phyloP scores from a whole-genome alignment of 2,329 filamentous ascomycete genomes.

The Hymenotorrendiella dingleyae region DNA sequence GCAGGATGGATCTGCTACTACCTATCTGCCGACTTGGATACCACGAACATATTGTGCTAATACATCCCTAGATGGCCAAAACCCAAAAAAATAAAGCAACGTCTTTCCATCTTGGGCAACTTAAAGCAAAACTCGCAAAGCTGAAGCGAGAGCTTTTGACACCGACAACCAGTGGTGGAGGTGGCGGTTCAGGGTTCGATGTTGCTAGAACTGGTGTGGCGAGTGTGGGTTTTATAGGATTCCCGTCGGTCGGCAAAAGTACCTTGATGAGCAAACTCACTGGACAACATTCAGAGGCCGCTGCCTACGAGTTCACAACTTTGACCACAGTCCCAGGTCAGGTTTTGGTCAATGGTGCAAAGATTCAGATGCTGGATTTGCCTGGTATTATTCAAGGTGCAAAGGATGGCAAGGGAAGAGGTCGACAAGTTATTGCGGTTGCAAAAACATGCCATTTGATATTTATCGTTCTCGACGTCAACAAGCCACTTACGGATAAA shows the following conservation, averaged over 20 bases:
- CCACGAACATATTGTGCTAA: conserved; percentile 10
- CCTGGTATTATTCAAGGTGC: conserved; percentile 98
- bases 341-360: conserved; percentile 92
- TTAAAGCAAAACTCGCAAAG: conserved; percentile 98
- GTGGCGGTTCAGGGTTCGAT: conserved; percentile 86
- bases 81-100: conserved; percentile 98
- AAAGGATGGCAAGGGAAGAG: conserved; percentile 95
- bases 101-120: conserved; percentile 86
- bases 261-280: conserved; percentile 93
- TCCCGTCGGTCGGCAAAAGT: conserved; percentile 97
- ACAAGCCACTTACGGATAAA: conserved; percentile 97
- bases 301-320: conserved; percentile 98
- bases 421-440: conserved; percentile 96
- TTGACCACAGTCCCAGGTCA: conserved; percentile 95
- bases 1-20: background rate
- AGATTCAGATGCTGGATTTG: conserved; percentile 96
- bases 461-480: conserved; percentile 97
- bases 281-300: conserved; percentile 93
- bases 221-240: conserved; percentile 95
- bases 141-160: conserved; percentile 93
- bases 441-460: conserved; percentile 98
- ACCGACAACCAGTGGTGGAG: conserved; percentile 76
- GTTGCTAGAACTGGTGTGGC: conserved; percentile 96
- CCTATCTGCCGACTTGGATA: conserved; percentile 7
- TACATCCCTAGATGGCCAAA: conserved; percentile 67